Evolutionary conservation across 2,329 filamentous ascomycete species (phyloP), one percentile per base, ranked within the genome.

Genomic region (Aureobasidium sp.): DNA sequence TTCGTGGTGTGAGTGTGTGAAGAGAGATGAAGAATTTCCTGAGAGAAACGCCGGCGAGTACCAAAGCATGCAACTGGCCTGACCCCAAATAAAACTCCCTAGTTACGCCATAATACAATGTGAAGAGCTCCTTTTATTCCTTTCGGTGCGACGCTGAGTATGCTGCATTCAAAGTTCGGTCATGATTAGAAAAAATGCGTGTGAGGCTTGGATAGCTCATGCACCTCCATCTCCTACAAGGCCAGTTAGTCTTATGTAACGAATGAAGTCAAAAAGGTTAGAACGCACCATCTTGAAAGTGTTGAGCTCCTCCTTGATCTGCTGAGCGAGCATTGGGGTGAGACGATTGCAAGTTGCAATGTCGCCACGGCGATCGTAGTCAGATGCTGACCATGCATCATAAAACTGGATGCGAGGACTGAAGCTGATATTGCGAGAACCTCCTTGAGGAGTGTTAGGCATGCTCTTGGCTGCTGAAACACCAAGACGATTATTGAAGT

Each of bases 221-320:
- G 94, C 71, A 99, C 94, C 81, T 97, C 94, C 94, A 99, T 99
- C 80, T 99, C 94, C 94, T 97, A 15, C 17, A 12, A 10, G n/a
- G 20, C 17, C 48, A 43, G 69, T 84, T 75, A 84, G 79, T 67
- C 53, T 50, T 36, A 13, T 13, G 34, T 37, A 39, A 7, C 24
- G 4, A 17, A 1, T 12, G 6, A 10, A 17, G 10, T 2, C 12
- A 5, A 27, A n/a, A 27, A 15, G 48, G 37, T 61, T 39, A 53
- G 32, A 24, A 77, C 87, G 65, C 79, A 94, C 91, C 94, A 99
- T 99, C 77, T 99, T 99, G 82, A 99, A 99, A 69, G 87, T 95
- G 78, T 99, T 99, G 69, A 99, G 84, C 79, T 99, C 94, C 78
- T 99, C 94, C 78, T 97, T 97, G 78, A 99, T 99, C 76, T 99